Evolutionary conservation across 345 rosid species (phyloP), one percentile per base, ranked within the genome.

Genomic region (Excoecaria cochinchinensis): DNA sequence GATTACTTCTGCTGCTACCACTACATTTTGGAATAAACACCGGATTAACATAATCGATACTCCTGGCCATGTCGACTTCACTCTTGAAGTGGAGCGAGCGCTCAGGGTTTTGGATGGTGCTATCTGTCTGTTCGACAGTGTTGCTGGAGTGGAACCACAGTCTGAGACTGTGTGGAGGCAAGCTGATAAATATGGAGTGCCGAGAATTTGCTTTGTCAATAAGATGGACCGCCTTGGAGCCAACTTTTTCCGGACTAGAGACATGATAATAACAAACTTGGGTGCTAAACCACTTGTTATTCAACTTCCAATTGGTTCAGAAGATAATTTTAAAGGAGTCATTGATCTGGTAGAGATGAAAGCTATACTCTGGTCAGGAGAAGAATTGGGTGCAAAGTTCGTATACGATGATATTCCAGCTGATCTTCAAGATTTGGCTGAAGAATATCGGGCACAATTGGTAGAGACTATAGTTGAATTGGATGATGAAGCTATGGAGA

Each of bases 131-230:
- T 95, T 95, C 38, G 99, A 95, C 79, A 95, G 99, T 83, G 99
- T 95, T 79, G 99, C 98, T 76, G 98, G 99, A 9, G 99, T 95
- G 61, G 99, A 95, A 81, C 99, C 99, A 36, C 99, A 95, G 86
- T 95, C 98, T 1, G 99, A 95, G 80, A 95, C 99, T 47, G 99
- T 95, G 63, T 95, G 99, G 99, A 91, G 98, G 85, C 98, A 95
- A 82, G 99, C 99, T 81, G 99, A 95, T 83, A 95, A 85, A 71
- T 95, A 95, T 71, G 99, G 99, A 15, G 98, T 95, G 38, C 99
- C 99, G 8, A 78, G 99, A 84, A 95, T 95, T 77, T 95, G 98
- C 87, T 95, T 95, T 79, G 90, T 95, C 22, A 92, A 95, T 70
- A 95, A 95, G 79, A 95, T 95, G 99, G 99, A 95, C 71, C 95